Evolutionary conservation across 2,329 filamentous ascomycete species (phyloP), one percentile per base, ranked within the genome.

Genomic region (Reticulascus tulasneorum): DNA sequence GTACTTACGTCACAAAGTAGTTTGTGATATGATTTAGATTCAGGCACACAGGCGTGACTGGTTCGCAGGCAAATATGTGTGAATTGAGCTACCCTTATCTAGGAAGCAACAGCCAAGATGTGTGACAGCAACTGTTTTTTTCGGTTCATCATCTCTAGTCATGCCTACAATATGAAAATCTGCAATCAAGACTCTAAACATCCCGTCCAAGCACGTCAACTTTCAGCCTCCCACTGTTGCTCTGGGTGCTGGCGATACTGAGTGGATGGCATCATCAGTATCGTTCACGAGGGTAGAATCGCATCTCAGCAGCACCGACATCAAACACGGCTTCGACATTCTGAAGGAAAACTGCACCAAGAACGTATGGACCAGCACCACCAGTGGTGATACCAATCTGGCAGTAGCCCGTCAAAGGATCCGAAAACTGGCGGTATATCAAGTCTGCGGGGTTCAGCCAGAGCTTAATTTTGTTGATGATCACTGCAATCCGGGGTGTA

Each of bases 271-370:
- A 13, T 41, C 43, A n/a, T 25, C 44, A 4, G 25, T 25, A n/a
- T 47, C 29, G n/a, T n/a, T n/a, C n/a, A 13, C 47, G 46, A 25
- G 36, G 38, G 23, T 67, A 67, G 51, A 71, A 67, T 5, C 64
- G 59, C 60, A 72, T 65, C 51, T 67, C 53, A n/a, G 57, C 64
- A 6, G 54, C 64, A 1, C 67, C 67, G 12, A 70, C 53, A 39
- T 72, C 66, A 46, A 70, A 71, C 1, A 73, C 67, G 1, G 64
- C 63, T 33, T 75, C 50, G 3, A 69, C 67, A 36, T 69, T 75
- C 49, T 73, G 64, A 40, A 77, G 50, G 38, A 74, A 77, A 7
- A 63, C 62, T 22, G 68, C 64, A 0, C 73, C 71, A 21, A 76
- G 49, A 17, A 75, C 66, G 38, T 67, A 73, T 7, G 69, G 69